Percentiles rank a stretch among this genome's conserved stretches.
phyloP scores from a whole-genome alignment of 2,329 filamentous ascomycete genomes.

The Colletotrichum nymphaeae region DNA sequence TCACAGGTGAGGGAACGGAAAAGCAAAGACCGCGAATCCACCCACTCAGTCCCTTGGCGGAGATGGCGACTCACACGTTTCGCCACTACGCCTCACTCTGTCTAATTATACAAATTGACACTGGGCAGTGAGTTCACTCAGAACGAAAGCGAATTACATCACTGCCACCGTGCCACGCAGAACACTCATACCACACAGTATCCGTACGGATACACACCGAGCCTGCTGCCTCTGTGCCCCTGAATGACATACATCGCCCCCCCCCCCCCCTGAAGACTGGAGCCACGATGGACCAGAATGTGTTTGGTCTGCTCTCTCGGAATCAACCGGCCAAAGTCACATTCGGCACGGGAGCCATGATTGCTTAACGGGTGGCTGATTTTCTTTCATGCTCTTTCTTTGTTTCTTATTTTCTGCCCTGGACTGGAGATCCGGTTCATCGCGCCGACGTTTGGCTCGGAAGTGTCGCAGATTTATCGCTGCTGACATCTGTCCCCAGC shows the following conservation, averaged over 20 bases:
- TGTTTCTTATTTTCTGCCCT: not conserved
- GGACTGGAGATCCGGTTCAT: conserved; percentile 18
- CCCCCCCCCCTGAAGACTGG: conserved; percentile 5
- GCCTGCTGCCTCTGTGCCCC: no score
- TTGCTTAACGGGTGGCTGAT: not conserved
- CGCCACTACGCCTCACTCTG: not conserved
- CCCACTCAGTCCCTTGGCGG: not conserved
- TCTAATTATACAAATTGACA: not conserved
- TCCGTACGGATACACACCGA: no score
- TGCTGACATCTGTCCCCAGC: not conserved
- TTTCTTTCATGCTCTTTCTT: not conserved
- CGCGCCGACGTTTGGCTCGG: not conserved
- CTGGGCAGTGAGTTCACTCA: not conserved
- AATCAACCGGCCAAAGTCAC: conserved; percentile 27
- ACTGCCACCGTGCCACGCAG: not conserved
- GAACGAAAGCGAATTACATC: not conserved
- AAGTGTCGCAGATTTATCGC: conserved; percentile 14
- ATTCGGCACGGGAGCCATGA: conserved; percentile 14
- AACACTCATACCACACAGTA: no score
- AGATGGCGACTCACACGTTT: not conserved
- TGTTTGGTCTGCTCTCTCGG: conserved; percentile 21
- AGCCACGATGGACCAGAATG: not conserved
- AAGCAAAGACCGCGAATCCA: not conserved
- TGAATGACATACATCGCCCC: not conserved
- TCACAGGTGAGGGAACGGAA: not conserved